Percentiles rank a stretch among this genome's conserved stretches.
Evolutionary conservation across 495 filamentous ascomycete species (phyloP).

Genomic region (Letharia lupina): DNA sequence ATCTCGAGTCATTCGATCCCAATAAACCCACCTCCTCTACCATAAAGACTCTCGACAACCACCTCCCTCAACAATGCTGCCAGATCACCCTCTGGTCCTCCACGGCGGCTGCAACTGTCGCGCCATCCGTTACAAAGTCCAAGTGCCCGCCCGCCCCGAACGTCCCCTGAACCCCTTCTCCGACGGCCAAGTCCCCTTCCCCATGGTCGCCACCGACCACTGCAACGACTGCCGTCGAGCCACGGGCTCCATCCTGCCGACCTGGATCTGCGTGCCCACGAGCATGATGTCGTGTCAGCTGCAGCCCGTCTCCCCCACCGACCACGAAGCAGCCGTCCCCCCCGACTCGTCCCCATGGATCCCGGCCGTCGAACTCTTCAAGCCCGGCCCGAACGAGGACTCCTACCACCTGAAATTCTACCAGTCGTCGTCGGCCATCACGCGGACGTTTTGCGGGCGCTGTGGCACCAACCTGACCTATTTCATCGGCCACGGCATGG

Average conservation of each 20-base stretch:
- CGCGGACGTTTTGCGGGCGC: slow-evolving; percentile 25
- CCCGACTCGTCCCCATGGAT: neutral
- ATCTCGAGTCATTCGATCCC: neutral
- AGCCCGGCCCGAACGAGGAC: neutral
- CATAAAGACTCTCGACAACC: neutral
- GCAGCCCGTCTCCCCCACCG: slow-evolving; percentile 9
- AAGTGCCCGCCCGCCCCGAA: slow-evolving; percentile 23
- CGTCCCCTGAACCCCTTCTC: slow-evolving; percentile 20
- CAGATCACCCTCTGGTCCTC: slow-evolving; percentile 23
- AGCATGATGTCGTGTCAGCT: slow-evolving; percentile 14
- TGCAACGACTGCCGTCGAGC: slow-evolving; percentile 31
- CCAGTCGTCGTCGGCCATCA: slow-evolving; percentile 8
- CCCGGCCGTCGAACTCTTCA: neutral
- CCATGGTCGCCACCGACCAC: slow-evolving; percentile 23
- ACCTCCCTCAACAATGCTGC: slow-evolving; percentile 21
- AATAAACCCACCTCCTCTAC: neutral
- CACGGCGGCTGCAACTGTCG: slow-evolving; percentile 37
- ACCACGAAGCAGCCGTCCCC: neutral
- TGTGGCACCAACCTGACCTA: slow-evolving; percentile 26
- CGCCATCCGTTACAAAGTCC: slow-evolving; percentile 33
- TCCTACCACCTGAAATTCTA: slow-evolving; percentile 7
- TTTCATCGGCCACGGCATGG: slow-evolving; percentile 4
- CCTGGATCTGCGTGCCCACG: slow-evolving; percentile 13
- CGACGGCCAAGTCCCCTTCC: neutral
- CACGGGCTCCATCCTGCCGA: slow-evolving; percentile 22